These are phyloP conservation scores for Endoconidiophora polonica DNA, from an alignment of 2,329 filamentous ascomycete species.

Conservation along the genomic window DNA sequence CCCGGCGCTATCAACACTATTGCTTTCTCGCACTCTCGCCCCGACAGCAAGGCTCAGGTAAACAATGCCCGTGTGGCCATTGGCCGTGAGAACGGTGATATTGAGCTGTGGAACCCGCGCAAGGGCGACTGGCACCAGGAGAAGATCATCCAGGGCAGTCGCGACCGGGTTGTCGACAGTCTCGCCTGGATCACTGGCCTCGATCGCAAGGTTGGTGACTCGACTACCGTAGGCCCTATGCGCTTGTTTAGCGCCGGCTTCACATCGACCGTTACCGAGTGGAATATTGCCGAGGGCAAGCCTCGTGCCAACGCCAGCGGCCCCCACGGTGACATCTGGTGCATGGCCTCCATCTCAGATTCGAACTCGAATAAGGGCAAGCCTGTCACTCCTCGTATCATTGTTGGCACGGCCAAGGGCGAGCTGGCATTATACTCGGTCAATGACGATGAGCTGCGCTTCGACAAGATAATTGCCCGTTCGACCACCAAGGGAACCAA, in stretches of 20 bases:
- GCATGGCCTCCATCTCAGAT: constrained; percentile 39
- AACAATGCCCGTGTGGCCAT: constrained; percentile 61
- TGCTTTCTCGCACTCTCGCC: constrained; percentile 67
- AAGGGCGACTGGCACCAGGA: constrained; percentile 80
- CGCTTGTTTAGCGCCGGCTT: constrained; percentile 94
- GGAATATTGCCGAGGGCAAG: constrained; percentile 68
- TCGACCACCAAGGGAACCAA: constrained; percentile 71
- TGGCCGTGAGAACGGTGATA: constrained; percentile 84
- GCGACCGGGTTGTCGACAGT: constrained; percentile 75
- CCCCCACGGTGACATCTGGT: constrained; percentile 95
- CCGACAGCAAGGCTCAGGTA: constrained; percentile 30
- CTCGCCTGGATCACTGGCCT: constrained; percentile 83
- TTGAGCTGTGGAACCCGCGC: constrained; percentile 92
- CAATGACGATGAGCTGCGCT: constrained; percentile 65
- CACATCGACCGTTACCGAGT: constrained; percentile 82
- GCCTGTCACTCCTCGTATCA: constrained; percentile 29
- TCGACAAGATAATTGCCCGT: constrained; percentile 58
- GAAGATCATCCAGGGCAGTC: constrained; percentile 64
- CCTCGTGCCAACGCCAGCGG: constrained; percentile 73
- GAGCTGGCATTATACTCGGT: constrained; percentile 77
- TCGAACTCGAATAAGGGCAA: constrained; percentile 15
- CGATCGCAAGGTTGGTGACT: constrained; percentile 46
- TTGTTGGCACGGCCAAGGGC: constrained; percentile 80
- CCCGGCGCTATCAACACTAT: constrained; percentile 85
- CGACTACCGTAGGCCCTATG: constrained; percentile 45